Base-by-base conservation (phyloP, 768 basidiomycete species). In the Tylopilus intermedius region DNA sequence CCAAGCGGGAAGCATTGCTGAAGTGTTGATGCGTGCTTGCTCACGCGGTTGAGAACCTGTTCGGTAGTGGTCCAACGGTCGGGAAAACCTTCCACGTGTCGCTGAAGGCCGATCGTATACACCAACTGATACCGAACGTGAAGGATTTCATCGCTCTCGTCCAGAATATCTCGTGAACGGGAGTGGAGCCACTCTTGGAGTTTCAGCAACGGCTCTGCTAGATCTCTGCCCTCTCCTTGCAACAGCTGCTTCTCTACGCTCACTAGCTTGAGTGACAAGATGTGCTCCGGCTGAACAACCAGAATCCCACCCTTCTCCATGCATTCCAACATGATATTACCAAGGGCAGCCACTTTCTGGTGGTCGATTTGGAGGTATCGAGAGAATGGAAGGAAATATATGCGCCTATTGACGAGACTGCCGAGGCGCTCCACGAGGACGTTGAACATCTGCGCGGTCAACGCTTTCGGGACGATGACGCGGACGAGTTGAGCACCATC, bases 331-430 rank as follows among this genome's bases (percentile, higher is more conserved):
- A 74, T 70, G 5, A 80, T 40, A 6, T 45, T 15, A 9, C 54
- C 57, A 8, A 79, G 67, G 8, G 45, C 48, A 4, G 48, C n/a
- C 7, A 66, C 55, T 42, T 65, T 55, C 5, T 57, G n/a, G 0
- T 37, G 8, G 29, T 57, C 49, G 21, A 71, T 24, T 39, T 60
- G 49, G 4, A 73, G 55, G 9, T 70, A 66, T 13, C 80, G 72
- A 14, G 75, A 76, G 53, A 81, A 79, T 3, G 81, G 80, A 2
- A 80, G 32, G 50, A 69, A 74, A 51, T 76, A 80, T 5, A 82
- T 58, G 1, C 73, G 74, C 11, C 77, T 71, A 53, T 80, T 75
- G 4, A 63, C 51, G 13, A 81, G 71, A 11, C 76, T 73, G 33
- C 71, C 66, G 1, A 82, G 59, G 6, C 74, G 70, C 15, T 72